phyloP scores from a whole-genome alignment of 371 early-diverging fungal species.

The Rhizopus sp. region DNA sequence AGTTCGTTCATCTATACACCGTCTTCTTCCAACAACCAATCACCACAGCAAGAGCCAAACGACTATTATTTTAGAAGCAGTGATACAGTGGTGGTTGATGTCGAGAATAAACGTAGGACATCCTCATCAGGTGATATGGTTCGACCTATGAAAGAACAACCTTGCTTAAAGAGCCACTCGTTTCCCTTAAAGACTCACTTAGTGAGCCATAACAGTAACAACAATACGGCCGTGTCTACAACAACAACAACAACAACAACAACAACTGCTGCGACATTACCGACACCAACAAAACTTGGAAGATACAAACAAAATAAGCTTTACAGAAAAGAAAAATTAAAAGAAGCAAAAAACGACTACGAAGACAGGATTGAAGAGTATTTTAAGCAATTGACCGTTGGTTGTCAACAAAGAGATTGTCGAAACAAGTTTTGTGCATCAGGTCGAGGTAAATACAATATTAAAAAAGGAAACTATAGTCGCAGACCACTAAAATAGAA shows the following conservation, averaged over 20 bases:
- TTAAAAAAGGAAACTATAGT: constrained; percentile 6
- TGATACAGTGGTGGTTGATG: constrained; percentile 10
- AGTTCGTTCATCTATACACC: constrained; percentile 22
- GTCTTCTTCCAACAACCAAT: constrained; percentile 13
- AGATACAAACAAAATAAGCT: constrained; percentile 15
- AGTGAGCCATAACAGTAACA: background rate
- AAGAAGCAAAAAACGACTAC: constrained; percentile 39
- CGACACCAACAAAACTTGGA: constrained; percentile 10
- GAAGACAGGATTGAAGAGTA: constrained; percentile 40
- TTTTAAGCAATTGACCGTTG: constrained; percentile 41
- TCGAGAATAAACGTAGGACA: constrained; percentile 16
- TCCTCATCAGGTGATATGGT: background rate
- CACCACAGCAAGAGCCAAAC: constrained; percentile 11
- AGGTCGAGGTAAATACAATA: constrained; percentile 30
- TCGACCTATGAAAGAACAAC: constrained; percentile 1
- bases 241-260: constrained; percentile 3
- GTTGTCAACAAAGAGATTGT: constrained; percentile 42
- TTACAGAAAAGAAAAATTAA: constrained; percentile 30
- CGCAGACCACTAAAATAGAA: too few species aligned
- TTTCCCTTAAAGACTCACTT: constrained; percentile 11
- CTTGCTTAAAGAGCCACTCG: constrained; percentile 6
- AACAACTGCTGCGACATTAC: constrained; percentile 2
- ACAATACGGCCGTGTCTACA: background rate
- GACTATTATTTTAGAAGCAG: constrained; percentile 17
- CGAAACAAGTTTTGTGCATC: constrained; percentile 48